A percentile compares a stretch with the other conserved stretches of the same genome.
Evolutionary conservation across 441 rosid genomes (phyloP).

Genomic region (Pelargonium fulgidum): DNA sequence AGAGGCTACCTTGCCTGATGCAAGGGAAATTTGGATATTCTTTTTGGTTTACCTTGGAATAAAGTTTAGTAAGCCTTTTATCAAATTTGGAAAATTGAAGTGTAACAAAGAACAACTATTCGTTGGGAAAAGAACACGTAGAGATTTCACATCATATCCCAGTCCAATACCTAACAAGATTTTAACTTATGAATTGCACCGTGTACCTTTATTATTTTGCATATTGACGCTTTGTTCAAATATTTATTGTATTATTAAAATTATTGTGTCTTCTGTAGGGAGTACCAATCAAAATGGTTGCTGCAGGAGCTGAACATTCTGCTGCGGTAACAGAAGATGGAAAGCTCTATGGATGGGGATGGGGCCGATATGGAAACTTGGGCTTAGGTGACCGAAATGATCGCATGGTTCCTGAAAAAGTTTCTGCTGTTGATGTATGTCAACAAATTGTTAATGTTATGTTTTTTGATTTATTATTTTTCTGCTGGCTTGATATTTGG

Average conservation of each 20-base stretch:
- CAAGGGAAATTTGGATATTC: too few species aligned
- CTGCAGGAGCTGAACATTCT: slow-evolving; percentile 99
- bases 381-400: slow-evolving; percentile 94
- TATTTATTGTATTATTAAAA: slow-evolving; percentile 15
- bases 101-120: too few species aligned
- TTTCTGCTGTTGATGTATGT: slow-evolving; percentile 56
- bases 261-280: slow-evolving; percentile 46
- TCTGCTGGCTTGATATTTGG: slow-evolving; percentile 9
- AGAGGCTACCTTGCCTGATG: too few species aligned
- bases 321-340: slow-evolving; percentile 94
- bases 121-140: too few species aligned
- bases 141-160: too few species aligned
- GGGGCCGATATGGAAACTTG: slow-evolving; percentile 96
- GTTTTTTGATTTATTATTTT: slow-evolving; percentile 12
- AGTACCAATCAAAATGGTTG: slow-evolving; percentile 73
- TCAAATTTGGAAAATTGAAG: too few species aligned
- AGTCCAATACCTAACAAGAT: too few species aligned
- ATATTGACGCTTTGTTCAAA: not conserved
- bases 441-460: slow-evolving; percentile 15
- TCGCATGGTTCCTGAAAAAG: slow-evolving; percentile 81
- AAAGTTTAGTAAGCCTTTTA: too few species aligned
- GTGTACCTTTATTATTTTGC: not conserved
- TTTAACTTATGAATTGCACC: too few species aligned
- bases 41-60: too few species aligned
- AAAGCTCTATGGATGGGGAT: slow-evolving; percentile 97